These are phyloP conservation scores for Didymella glomerata DNA, from an alignment of 2,329 filamentous ascomycete genomes.

Conservation along the genomic window DNA sequence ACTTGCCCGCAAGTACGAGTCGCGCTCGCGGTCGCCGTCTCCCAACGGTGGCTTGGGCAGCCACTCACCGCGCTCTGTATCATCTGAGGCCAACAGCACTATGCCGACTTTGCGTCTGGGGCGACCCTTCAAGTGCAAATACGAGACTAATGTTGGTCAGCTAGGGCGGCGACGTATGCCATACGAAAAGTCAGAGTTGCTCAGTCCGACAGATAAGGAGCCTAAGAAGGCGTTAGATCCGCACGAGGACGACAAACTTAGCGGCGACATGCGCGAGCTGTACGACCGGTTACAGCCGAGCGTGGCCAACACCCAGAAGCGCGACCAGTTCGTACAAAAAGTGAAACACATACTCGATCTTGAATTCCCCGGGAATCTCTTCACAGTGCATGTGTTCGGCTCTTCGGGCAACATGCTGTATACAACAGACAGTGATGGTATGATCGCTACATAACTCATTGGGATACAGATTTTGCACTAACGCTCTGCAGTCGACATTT, in stretches of 20 bases:
- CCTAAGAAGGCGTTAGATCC: conserved; percentile 64
- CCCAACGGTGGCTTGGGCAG: conserved; percentile 75
- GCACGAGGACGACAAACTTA: conserved; percentile 63
- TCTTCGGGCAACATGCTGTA: conserved; percentile 95
- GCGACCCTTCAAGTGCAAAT: conserved; percentile 74
- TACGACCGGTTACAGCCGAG: conserved; percentile 88
- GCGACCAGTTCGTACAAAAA: conserved; percentile 81
- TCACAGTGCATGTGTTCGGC: conserved; percentile 93
- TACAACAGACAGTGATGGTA: conserved; percentile 95
- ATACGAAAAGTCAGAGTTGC: conserved; percentile 85
- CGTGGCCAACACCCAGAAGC: conserved; percentile 76
- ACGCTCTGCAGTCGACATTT: conserved; percentile 81
- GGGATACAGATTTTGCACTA: conserved; percentile 24
- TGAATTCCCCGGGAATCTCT: conserved; percentile 90
- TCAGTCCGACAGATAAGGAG: conserved; percentile 74
- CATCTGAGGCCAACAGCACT: conserved; percentile 84
- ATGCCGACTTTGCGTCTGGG: conserved; percentile 72
- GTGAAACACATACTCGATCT: conserved; percentile 86
- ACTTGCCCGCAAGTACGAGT: conserved; percentile 82
- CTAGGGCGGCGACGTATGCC: conserved; percentile 87
- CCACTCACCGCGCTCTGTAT: conserved; percentile 88
- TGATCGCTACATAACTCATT: conserved; percentile 36
- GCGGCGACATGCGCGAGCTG: conserved; percentile 82
- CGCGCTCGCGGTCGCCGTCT: conserved; percentile 78
- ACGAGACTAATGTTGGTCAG: conserved; percentile 80